Base-by-base conservation (phyloP, 805 yeast genomes). In the Wickerhamomyces strasburgensis region DNA sequence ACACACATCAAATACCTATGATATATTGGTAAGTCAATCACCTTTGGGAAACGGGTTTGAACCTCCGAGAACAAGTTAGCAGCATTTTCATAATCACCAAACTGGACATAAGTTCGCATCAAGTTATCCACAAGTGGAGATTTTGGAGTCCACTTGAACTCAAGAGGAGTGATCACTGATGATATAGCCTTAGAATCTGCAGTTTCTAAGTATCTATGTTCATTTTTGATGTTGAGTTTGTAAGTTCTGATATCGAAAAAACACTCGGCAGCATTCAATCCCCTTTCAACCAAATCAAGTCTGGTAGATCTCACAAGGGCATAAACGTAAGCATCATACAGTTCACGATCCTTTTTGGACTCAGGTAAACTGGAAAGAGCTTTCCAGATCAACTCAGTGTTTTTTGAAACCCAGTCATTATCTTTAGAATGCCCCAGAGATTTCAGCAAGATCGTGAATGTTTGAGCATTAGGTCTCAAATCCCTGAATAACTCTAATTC, bases 381-480 rank as follows among this genome's bases (percentile, higher is more conserved):
- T 3, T 38, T 41, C 21, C 47, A 33, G 11, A 50, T 41, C 4
- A 27, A 18, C n/a, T 45, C 52, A 14, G 42, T 36, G 14, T 41
- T 31, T 11, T 29, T 29, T 28, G 35, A 14, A 3, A 40, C 34
- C 35, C 37, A 33, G 0, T 35, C 23, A 28, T 42, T 44, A 21
- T 38, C 33, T 6, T 31, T 16, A 3, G 46, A 39, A 14, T 46
- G 39, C 9, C 48, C 46, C 5, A 57, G 28, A 3, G 47, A 47
- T 29, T 51, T 46, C 14, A 58, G 35, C 18, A 56, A 17, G 18
- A 54, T 49, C 3, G 62, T 46, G 28, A 42, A 64, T 0, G 72
- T 65, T 24, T 49, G 52, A 3, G 48, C 34, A 40, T 64, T 62
- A 14, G 68, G 65, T 35, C 34, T 52, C n/a, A 60, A 39, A 3